Percentiles rank a stretch among this genome's conserved stretches.
Conservation (phyloP, 2,329 filamentous ascomycete species). For the Uncinocarpus reesii region DNA sequence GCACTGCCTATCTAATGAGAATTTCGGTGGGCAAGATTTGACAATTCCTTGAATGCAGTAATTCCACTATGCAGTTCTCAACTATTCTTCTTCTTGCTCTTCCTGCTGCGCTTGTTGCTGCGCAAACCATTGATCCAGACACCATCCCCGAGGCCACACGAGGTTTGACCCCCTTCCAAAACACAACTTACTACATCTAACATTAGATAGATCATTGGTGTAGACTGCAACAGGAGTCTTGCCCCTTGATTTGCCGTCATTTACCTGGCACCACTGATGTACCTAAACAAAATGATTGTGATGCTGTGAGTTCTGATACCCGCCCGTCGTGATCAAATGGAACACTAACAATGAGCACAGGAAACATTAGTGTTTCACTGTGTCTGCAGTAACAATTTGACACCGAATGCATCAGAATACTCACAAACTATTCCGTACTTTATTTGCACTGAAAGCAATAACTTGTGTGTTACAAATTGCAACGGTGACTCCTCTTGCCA, state of each 20-base stretch:
- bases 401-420: slow-evolving; percentile 52
- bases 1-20: background rate
- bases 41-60: too few species aligned
- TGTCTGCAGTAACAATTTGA: slow-evolving; percentile 44
- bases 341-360: slow-evolving; percentile 20
- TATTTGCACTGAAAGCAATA: slow-evolving; percentile 49
- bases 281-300: slow-evolving; percentile 33
- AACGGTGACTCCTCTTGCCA: slow-evolving; percentile 41
- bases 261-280: slow-evolving; percentile 27
- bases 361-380: slow-evolving; percentile 45
- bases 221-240: slow-evolving; percentile 32
- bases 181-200: slow-evolving; percentile 7
- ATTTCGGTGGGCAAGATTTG: too few species aligned
- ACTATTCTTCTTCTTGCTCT: slow-evolving; percentile 14
- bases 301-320: slow-evolving; percentile 23
- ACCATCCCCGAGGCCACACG: slow-evolving; percentile 29
- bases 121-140: slow-evolving; percentile 33
- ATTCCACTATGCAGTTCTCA: background rate
- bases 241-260: slow-evolving; percentile 39
- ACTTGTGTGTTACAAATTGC: slow-evolving; percentile 46
- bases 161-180: slow-evolving; percentile 22
- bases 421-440: slow-evolving; percentile 54
- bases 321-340: background rate
- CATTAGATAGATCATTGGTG: slow-evolving; percentile 35
- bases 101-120: slow-evolving; percentile 25